Conservation (phyloP, 2,329 filamentous ascomycete species). For the Epichloe hybrida region DNA sequence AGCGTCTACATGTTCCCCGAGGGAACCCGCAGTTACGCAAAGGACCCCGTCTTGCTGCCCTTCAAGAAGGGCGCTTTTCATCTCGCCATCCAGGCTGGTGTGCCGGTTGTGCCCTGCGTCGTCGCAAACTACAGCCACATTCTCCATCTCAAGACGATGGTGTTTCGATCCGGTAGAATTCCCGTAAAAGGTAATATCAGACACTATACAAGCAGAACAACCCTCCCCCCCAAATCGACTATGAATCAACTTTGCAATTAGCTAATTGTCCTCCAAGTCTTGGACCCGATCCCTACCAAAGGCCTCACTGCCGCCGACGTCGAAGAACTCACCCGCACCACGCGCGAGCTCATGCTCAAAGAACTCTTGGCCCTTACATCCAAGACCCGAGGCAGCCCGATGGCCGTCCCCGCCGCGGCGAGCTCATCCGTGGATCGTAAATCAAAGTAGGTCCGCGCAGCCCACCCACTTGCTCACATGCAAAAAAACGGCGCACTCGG, state of each 20-base stretch:
- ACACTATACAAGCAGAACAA: too few relatives aligned
- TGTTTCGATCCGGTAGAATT: conserved; percentile 57
- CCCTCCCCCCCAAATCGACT: too few relatives aligned
- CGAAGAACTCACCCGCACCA: conserved; percentile 54
- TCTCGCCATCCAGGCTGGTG: conserved; percentile 82
- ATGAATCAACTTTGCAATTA: too few relatives aligned
- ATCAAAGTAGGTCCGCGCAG: neutral
- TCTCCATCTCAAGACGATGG: conserved; percentile 47
- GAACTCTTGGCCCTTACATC: conserved; percentile 44
- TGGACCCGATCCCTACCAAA: conserved; percentile 67
- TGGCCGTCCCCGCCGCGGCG: conserved; percentile 19
- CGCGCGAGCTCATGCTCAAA: conserved; percentile 62
- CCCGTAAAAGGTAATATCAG: conserved; percentile 55
- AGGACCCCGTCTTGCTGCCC: conserved; percentile 69
- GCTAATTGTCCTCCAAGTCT: conserved; percentile 34
- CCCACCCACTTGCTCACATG: neutral
- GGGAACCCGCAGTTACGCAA: conserved; percentile 81
- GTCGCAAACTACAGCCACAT: conserved; percentile 68
- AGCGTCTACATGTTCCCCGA: conserved; percentile 83
- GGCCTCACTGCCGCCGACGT: conserved; percentile 64
- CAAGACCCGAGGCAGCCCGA: conserved; percentile 30
- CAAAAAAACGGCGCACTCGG: neutral
- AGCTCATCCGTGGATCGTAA: conserved; percentile 17
- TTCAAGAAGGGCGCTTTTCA: conserved; percentile 99
- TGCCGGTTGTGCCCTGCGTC: conserved; percentile 80